Base-by-base conservation (phyloP, 2,329 filamentous ascomycete species). In the Stagonosporopsis tanaceti region DNA sequence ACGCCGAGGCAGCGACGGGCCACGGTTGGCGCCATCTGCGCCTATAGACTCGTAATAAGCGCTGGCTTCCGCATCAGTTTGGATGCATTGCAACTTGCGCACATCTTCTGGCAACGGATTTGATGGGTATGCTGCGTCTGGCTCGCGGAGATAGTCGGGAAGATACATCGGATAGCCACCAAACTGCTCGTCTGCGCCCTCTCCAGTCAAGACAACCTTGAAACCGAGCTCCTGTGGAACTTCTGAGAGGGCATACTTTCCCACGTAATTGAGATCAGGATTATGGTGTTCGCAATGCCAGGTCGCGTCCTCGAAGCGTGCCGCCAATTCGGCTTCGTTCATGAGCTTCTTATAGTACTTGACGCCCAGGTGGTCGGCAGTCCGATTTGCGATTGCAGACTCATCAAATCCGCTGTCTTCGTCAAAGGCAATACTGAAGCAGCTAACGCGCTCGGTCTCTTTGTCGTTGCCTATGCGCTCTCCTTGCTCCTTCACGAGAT, bases 131-230 rank as follows among this genome's bases (percentile, higher is more conserved):
- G 63, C 44, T 3, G 53, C 44, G 60, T 86, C 84, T 0, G 77
- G 60, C 59, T 85, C 84, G 9, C 78, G 76, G 1, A 86, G 74
- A 48, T 77, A 79, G 48, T 85, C 83, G 1, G 77, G 68, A 0
- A 77, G 62, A 57, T 81, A 62, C 82, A 53, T 76, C 0, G 76
- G 71, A 56, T 86, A 86, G 38, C 84, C 84, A 4, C 74, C 79
- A 64, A 86, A 85, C 46, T 80, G 76, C 70, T 85, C 84, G 60
- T 85, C 84, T 6, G 81, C 72, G 3, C 82, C 82, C 63, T 84
- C 81, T 27, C 78, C 79, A 1, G 82, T 84, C 6, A 87, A 70
- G 2, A 86, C 79, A 6, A 85, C 83, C 53, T 83, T 84, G 66
- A 81, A 77, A 3, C 83, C 83, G 20, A 78, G 69, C 48, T 80